phyloP scores from a whole-genome alignment of 2,329 filamentous ascomycete species.

The Exophiala aquamarina region DNA sequence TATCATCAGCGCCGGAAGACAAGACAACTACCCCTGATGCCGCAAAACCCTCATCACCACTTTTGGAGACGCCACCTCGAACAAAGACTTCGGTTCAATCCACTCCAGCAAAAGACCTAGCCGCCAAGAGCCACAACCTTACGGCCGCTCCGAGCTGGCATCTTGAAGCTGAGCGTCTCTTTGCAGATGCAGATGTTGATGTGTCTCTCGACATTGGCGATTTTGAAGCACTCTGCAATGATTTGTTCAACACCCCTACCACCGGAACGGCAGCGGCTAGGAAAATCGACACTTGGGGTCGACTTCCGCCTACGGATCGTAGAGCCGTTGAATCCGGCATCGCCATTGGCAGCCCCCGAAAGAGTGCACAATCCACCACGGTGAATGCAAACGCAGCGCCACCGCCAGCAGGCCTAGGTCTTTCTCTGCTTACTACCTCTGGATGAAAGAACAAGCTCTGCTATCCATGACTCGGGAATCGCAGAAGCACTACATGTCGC shows the following conservation, averaged over 20 bases:
- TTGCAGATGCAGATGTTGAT: conserved; percentile 17
- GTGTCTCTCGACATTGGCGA: conserved; percentile 19
- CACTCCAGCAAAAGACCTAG: conserved; percentile 3
- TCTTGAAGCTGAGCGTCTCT: conserved; percentile 12
- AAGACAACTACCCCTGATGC: background rate
- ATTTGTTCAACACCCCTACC: conserved; percentile 15
- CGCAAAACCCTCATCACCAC: background rate
- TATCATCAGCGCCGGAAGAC: conserved; percentile 8
- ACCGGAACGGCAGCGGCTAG: background rate
- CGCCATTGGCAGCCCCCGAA: too few relatives aligned
- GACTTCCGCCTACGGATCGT: too few relatives aligned
- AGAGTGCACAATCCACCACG: too few relatives aligned
- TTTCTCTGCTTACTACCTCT: too few relatives aligned
- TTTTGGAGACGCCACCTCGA: conserved; percentile 2
- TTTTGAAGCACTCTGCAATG: conserved; percentile 21
- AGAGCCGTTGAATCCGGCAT: too few relatives aligned
- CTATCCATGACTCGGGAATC: too few relatives aligned
- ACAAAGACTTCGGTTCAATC: conserved; percentile 5
- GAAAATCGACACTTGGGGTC: background rate
- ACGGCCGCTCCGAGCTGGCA: conserved; percentile 5
- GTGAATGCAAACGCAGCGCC: too few relatives aligned
- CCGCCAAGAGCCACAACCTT: background rate
- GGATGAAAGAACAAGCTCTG: too few relatives aligned
- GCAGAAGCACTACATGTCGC: too few relatives aligned
- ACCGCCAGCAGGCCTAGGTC: too few relatives aligned